Evolutionary conservation across 1,284 basidiomycete genomes (phyloP).

Genomic region (Cryptococcus amylolentus): DNA sequence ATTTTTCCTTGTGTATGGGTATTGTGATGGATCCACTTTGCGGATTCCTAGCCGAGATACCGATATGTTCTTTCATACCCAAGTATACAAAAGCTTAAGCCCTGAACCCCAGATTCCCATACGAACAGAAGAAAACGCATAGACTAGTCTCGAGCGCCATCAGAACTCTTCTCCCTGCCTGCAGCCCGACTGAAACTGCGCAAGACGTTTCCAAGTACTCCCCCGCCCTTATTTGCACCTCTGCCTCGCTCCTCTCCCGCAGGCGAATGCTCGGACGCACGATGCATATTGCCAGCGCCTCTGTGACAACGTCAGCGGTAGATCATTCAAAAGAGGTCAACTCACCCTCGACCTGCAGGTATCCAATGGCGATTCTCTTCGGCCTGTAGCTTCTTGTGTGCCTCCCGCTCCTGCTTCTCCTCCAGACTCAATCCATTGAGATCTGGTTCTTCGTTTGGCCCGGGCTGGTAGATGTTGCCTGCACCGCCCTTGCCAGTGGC

Average conservation of each 20-base stretch:
- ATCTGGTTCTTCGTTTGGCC: conserved; percentile 4
- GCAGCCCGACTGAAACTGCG: conserved; percentile 44
- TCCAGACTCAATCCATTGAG: conserved; percentile 32
- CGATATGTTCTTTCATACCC: background rate
- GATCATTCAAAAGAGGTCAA: background rate
- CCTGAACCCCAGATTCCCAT: background rate
- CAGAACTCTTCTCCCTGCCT: conserved; percentile 28
- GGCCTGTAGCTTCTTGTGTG: conserved; percentile 36
- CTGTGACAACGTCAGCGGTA: conserved; percentile 11
- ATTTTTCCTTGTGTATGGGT: background rate
- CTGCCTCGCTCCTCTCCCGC: conserved; percentile 20
- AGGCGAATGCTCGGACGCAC: conserved; percentile 7
- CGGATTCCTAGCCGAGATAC: background rate
- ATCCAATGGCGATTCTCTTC: conserved; percentile 21
- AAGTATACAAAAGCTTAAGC: background rate
- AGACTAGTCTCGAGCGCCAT: conserved; percentile 8
- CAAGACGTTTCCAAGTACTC: conserved; percentile 42
- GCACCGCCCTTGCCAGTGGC: conserved; percentile 43
- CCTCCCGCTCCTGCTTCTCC: conserved; percentile 40
- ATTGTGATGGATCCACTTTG: background rate
- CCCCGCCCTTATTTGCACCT: conserved; percentile 25
- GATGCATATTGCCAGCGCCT: conserved; percentile 39
- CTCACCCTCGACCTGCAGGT: conserved; percentile 39
- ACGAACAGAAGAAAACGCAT: background rate
- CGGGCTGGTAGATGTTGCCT: conserved; percentile 33